Conservation (phyloP, 352 stramenopile species). For the Thalassiosira hispida region DNA sequence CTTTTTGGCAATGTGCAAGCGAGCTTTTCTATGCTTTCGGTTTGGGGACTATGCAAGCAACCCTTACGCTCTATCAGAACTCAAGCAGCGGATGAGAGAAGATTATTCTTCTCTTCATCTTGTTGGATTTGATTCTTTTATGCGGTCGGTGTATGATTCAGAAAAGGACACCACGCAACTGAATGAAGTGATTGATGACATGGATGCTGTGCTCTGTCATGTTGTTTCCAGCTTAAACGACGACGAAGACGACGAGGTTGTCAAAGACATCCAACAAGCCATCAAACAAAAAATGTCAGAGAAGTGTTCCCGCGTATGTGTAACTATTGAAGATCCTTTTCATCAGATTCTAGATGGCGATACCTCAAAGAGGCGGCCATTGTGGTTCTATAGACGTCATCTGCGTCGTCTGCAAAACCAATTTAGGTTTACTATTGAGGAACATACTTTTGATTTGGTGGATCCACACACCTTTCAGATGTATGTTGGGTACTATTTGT, state of each 20-base stretch:
- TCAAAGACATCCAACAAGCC: constrained; percentile 3
- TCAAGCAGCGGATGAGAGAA: constrained; percentile 15
- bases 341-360: not conserved
- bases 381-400: constrained; percentile 22
- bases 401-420: not conserved
- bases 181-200: not conserved
- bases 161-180: not conserved
- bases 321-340: constrained; percentile 24
- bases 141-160: constrained; percentile 3
- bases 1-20: constrained; percentile 24
- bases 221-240: constrained; percentile 6
- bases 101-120: not conserved
- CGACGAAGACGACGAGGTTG: constrained; percentile 7
- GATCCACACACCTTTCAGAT: not conserved
- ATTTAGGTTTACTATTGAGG: not conserved
- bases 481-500: constrained; percentile 14
- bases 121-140: constrained; percentile 30
- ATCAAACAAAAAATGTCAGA: not conserved
- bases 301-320: not conserved
- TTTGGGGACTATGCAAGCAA: constrained; percentile 17
- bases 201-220: not conserved
- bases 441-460: constrained; percentile 9
- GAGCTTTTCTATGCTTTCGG: constrained; percentile 19
- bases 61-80: not conserved
- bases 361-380: not conserved